phyloP scores from a whole-genome alignment of 1,139 yeast species.

The Pichia sp. region DNA sequence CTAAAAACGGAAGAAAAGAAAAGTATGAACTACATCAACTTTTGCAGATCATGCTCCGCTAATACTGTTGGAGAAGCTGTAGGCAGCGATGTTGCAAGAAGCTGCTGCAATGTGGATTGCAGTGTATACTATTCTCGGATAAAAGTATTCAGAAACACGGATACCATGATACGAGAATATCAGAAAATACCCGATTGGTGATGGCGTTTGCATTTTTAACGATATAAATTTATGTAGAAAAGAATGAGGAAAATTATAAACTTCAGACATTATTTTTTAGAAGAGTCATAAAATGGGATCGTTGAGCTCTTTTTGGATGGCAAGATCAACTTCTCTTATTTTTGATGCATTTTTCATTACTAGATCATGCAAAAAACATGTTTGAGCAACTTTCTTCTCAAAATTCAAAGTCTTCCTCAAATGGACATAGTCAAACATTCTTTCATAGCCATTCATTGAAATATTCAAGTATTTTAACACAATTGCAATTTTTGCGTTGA shows the following conservation, averaged over 20 bases:
- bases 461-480: conserved; percentile 38
- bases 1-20: conserved; percentile 23
- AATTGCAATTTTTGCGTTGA: conserved; percentile 16
- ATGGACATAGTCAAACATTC: conserved; percentile 34
- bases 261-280: neutral
- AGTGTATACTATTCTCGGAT: conserved; percentile 38
- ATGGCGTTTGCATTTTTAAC: neutral
- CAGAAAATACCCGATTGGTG: conserved; percentile 26
- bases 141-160: conserved; percentile 28
- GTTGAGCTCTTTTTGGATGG: conserved; percentile 35
- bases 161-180: conserved; percentile 7
- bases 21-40: conserved; percentile 18
- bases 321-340: conserved; percentile 30
- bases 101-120: conserved; percentile 43
- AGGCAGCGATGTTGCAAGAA: conserved; percentile 14
- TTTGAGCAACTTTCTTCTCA: conserved; percentile 29
- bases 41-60: conserved; percentile 27
- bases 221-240: neutral
- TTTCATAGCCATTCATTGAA: conserved; percentile 44
- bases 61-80: conserved; percentile 12
- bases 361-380: conserved; percentile 7
- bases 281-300: conserved; percentile 27
- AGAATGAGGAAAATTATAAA: neutral
- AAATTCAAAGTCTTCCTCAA: conserved; percentile 33
- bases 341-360: neutral